Evolutionary conservation across 768 basidiomycete genomes (phyloP), one percentile per base, ranked within the genome.

Genomic region (Phylloporus sp.): DNA sequence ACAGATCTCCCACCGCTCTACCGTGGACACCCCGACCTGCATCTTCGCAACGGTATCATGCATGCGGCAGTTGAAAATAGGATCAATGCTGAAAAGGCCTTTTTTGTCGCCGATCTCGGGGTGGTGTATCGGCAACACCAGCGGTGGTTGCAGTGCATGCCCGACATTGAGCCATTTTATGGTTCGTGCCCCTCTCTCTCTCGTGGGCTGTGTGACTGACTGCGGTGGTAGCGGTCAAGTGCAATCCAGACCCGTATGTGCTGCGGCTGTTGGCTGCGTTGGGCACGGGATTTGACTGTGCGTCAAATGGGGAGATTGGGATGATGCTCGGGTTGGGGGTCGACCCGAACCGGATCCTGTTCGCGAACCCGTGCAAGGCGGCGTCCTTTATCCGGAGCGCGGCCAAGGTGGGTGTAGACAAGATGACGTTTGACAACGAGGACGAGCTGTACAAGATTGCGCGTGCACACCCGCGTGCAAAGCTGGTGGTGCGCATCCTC

Each of bases 311-410:
- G 52, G 97, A 99, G 72, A 97, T 99, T 60, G 77, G 80, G 20
- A 80, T 82, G 55, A 86, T 98, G 24, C 75, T 97, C 23, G 72
- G 72, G 11, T 70, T 94, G 4, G 85, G 86, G 5, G 80, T 95
- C 46, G 78, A 81, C 42, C 84, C 95, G 5, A 79, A 80, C 48
- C 81, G 87, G 52, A 88, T 99, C 76, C 91, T 98, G 66, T 99
- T 93, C 63, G 97, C 97, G 57, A 99, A 99, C 72, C 97, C 97
- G 0, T 98, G 97, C 85, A 99, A 99, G 73, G 91, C 97, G 2
- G 78, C 82, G 11, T 95, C 93, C 0, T 97, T 95, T 74, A 80
- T 99, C 61, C 88, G 94, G 44, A 81, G 83, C 60, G 90, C 97
- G 15, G 84, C 85, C 36, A 83, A 80, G 60, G 70, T 75, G 28